Evolutionary conservation across 768 basidiomycete genomes (phyloP).

Genomic region (Lactifluus hygrophoroides): DNA sequence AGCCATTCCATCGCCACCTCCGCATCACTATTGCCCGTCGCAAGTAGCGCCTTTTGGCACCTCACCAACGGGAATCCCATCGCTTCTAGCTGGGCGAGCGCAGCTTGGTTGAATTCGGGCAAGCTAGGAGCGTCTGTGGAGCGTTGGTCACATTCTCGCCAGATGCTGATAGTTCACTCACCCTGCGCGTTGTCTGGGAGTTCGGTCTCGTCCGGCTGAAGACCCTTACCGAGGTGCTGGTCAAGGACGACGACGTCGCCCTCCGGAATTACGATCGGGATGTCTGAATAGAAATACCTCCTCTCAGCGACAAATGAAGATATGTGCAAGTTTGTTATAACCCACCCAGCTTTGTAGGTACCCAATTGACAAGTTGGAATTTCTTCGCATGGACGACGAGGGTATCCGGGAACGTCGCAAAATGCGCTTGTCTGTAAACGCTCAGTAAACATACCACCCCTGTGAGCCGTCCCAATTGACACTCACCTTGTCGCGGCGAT

Average conservation of each 20-base stretch:
- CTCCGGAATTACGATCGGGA: slow-evolving; percentile 67
- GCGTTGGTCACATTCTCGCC: no score
- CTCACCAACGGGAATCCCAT: slow-evolving; percentile 90
- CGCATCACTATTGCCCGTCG: slow-evolving; percentile 68
- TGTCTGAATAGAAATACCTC: slow-evolving; percentile 46
- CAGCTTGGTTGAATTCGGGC: slow-evolving; percentile 65
- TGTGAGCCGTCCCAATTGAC: no score
- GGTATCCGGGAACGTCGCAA: slow-evolving; percentile 83
- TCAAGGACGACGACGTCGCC: slow-evolving; percentile 53
- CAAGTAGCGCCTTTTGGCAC: slow-evolving; percentile 85
- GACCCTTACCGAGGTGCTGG: slow-evolving; percentile 56
- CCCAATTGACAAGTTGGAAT: slow-evolving; percentile 94
- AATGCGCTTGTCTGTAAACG: slow-evolving; percentile 57
- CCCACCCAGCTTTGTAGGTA: slow-evolving; percentile 87
- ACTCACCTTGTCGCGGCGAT: slow-evolving; percentile 69
- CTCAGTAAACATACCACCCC: no score
- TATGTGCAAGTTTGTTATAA: neutral
- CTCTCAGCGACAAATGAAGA: neutral
- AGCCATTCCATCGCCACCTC: slow-evolving; percentile 95
- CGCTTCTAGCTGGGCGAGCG: slow-evolving; percentile 65
- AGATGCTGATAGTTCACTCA: slow-evolving; percentile 24
- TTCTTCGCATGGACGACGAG: slow-evolving; percentile 88
- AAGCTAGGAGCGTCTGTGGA: slow-evolving; percentile 32
- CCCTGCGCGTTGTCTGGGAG: slow-evolving; percentile 48
- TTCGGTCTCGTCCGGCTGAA: slow-evolving; percentile 59